Conservation (phyloP, 1,284 basidiomycete species). For the Crocinoboletus sp. region DNA sequence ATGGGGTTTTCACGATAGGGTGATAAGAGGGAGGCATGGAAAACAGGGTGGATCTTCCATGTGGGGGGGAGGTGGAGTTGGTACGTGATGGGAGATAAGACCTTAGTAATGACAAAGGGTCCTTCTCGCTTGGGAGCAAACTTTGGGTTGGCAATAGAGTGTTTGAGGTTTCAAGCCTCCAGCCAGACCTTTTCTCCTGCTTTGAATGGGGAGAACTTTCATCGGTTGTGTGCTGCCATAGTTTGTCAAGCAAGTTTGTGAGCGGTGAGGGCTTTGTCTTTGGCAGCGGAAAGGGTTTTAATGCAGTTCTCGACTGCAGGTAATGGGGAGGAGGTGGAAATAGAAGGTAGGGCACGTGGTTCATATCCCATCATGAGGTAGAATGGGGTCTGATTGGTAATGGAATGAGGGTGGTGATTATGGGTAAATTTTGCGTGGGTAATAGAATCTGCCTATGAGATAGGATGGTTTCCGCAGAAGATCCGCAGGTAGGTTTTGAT, state of each 20-base stretch:
- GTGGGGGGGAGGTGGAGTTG: too few relatives aligned
- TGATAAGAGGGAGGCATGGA: too few relatives aligned
- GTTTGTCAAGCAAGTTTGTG: neutral
- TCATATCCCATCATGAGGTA: neutral
- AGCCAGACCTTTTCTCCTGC: neutral
- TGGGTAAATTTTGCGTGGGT: neutral
- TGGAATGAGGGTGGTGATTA: neutral
- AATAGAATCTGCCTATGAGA: rapidly evolving
- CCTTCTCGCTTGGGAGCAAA: too few relatives aligned
- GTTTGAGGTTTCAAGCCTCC: neutral
- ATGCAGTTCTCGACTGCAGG: too few relatives aligned
- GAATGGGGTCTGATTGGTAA: neutral
- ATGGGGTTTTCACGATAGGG: too few relatives aligned
- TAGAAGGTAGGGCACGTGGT: neutral
- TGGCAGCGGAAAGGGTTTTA: rapidly evolving
- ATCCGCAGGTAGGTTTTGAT: neutral
- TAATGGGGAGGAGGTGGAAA: neutral
- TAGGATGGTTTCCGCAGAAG: neutral
- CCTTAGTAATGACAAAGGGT: too few relatives aligned
- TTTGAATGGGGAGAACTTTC: neutral
- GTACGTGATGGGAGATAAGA: too few relatives aligned
- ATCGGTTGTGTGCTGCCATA: rapidly evolving
- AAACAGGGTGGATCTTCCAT: too few relatives aligned
- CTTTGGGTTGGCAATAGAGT: too few relatives aligned
- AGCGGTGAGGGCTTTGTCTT: neutral